Evolutionary conservation across 192 early-diverging fungal genomes (phyloP), one percentile per base, ranked within the genome.

Genomic region (Backusella psychrophila): DNA sequence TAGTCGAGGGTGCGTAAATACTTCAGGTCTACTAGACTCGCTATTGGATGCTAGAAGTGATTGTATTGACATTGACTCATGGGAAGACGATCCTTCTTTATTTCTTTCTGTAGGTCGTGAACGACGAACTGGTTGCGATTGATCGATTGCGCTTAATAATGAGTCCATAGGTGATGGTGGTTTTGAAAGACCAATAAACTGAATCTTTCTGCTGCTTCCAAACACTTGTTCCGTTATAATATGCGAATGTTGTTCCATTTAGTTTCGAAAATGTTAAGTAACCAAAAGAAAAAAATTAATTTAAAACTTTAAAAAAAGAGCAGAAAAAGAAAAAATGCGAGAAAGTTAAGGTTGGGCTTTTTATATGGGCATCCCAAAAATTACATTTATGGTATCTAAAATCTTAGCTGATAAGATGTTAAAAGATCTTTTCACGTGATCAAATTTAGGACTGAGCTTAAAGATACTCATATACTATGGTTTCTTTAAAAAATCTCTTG

Each of bases 181-280:
- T 63, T 63, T 63, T 42, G 70, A 72, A 53, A 74, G 63, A 44
- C 67, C 75, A 73, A 77, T 77, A 39, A 81, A 76, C 34, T 73
- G 76, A 15, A 78, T 34, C 26, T 66, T 71, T 76, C 72, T 66
- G 74, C 79, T 80, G 23, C 75, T 77, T 35, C 80, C 80, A 77
- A 81, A 81, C 5, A 77, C 80, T 59, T 81, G 75, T 56, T 81
- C 66, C 31, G 80, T 77, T 52, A 81, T 66, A 44, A 81, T 68
- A 68, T 73, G 80, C 5, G 80, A 80, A 21, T 72, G 56, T 44
- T 73, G 75, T 33, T 76, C 75, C 75, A 76, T 76, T 17, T 67
- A n/a, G 9, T 21, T 5, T 41, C 26, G 23, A 63, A 56, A 56
- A 11, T 29, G 12, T 4, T 63, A 26, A 59, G 53, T 26, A 26